Percentiles rank a stretch among this genome's conserved stretches.
Evolutionary conservation across 2,329 filamentous ascomycete species (phyloP).

Genomic region (Coniella lustricola): DNA sequence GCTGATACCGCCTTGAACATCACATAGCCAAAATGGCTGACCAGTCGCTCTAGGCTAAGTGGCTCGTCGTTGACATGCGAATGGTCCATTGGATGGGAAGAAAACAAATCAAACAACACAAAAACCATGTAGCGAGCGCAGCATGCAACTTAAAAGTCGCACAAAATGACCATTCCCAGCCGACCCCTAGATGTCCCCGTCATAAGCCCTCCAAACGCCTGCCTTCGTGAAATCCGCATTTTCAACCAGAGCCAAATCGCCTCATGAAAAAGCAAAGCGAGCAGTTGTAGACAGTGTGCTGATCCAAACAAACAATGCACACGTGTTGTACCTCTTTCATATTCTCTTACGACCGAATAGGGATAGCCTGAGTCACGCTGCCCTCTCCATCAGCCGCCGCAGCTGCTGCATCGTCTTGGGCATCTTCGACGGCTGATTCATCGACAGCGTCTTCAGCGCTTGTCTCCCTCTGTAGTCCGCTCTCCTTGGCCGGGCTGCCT

Average conservation of each 20-base stretch:
- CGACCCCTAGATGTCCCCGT: neutral
- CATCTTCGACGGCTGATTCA: conserved; percentile 36
- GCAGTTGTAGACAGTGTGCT: neutral
- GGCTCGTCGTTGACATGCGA: neutral
- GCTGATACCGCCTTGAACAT: too few relatives aligned
- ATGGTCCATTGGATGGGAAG: neutral
- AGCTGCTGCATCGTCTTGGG: conserved; percentile 16
- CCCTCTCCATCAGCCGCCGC: conserved; percentile 22
- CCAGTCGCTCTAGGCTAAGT: neutral
- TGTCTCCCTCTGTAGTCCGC: conserved; percentile 76
- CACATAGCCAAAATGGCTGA: too few relatives aligned
- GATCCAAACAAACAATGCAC: neutral
- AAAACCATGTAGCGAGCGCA: conserved; percentile 12
- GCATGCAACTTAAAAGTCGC: conserved; percentile 5
- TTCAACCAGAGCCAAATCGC: neutral
- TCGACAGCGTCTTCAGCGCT: conserved; percentile 49
- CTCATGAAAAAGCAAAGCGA: neutral
- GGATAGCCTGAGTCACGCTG: conserved; percentile 41
- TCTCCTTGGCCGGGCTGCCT: conserved; percentile 86
- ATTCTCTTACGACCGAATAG: conserved; percentile 51
- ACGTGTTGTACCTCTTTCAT: neutral
- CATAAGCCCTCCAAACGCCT: conserved; percentile 7
- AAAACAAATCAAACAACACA: neutral
- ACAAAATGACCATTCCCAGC: conserved; percentile 1
- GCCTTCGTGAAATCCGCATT: neutral